phyloP scores from a whole-genome alignment of 352 stramenopile species.

The Phytophthora parvispora region DNA sequence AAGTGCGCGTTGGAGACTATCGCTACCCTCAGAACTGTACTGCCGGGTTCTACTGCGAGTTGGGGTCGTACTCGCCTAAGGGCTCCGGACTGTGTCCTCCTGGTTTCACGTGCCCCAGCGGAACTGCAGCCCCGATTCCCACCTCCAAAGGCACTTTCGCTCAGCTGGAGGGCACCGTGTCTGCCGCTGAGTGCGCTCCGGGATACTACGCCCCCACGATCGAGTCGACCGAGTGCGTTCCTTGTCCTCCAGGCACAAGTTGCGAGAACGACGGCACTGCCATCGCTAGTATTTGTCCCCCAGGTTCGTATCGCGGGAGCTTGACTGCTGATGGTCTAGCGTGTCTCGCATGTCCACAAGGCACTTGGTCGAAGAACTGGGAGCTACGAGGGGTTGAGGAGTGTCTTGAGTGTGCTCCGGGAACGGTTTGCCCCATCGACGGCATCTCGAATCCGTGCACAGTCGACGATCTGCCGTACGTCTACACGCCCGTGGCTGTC shows the following conservation, averaged over 20 bases:
- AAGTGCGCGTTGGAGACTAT: constrained; percentile 90
- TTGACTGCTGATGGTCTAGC: constrained; percentile 90
- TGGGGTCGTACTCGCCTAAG: constrained; percentile 92
- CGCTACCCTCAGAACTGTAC: constrained; percentile 95
- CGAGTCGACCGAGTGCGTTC: constrained; percentile 93
- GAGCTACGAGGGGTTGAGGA: constrained; percentile 95
- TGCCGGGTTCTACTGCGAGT: constrained; percentile 96
- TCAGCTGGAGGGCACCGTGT: constrained; percentile 92
- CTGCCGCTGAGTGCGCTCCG: constrained; percentile 93
- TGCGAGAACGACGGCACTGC: constrained; percentile 93
- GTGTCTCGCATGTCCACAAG: constrained; percentile 93
- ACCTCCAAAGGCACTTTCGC: constrained; percentile 94
- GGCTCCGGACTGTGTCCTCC: constrained; percentile 95
- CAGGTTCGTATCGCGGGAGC: constrained; percentile 94
- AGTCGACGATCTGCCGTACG: constrained; percentile 92
- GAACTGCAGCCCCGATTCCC: constrained; percentile 94
- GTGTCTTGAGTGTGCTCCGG: constrained; percentile 94
- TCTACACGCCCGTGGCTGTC: constrained; percentile 88
- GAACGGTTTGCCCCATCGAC: constrained; percentile 95
- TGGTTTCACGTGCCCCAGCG: constrained; percentile 95
- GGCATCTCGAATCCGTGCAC: constrained; percentile 96
- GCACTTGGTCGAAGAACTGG: constrained; percentile 99
- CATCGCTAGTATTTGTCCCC: constrained; percentile 92
- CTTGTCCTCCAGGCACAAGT: constrained; percentile 93
- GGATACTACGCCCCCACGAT: constrained; percentile 98